These are phyloP conservation scores for Escallonia rubra DNA, from an alignment of 129 eudicot species.

Conservation along the genomic window DNA sequence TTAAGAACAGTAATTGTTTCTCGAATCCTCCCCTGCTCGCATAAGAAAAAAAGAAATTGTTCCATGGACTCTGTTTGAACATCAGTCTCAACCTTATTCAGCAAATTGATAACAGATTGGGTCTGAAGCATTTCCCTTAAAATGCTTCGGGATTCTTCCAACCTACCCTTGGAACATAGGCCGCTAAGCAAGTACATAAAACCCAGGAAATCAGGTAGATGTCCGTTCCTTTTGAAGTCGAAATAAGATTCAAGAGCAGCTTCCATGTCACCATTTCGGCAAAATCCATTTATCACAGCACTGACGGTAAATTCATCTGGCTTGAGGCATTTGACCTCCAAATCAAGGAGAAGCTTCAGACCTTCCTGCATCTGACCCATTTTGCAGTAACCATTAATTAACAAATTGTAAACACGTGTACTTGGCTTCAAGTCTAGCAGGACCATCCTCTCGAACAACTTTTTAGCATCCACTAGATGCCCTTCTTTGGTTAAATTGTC, in stretches of 20 bases:
- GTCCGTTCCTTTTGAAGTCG: conserved; percentile 44
- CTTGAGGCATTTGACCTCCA: conserved; percentile 41
- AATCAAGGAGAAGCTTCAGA: conserved; percentile 42
- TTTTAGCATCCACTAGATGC: conserved; percentile 55
- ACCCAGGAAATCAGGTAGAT: conserved; percentile 72
- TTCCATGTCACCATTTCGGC: conserved; percentile 79
- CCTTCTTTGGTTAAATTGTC: conserved; percentile 69
- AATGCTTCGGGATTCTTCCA: conserved; percentile 88
- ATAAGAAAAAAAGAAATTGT: conserved; percentile 47
- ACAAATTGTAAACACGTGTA: conserved; percentile 60
- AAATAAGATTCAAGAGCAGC: conserved; percentile 58
- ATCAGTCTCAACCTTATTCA: conserved; percentile 47
- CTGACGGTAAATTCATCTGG: conserved; percentile 74
- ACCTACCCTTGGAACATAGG: conserved; percentile 77
- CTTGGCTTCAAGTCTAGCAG: conserved; percentile 44
- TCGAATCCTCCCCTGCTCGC: conserved; percentile 66
- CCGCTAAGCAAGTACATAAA: conserved; percentile 70
- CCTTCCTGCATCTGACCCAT: conserved; percentile 54
- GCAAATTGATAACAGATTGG: conserved; percentile 38
- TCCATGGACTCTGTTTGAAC: conserved; percentile 47
- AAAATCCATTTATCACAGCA: conserved; percentile 58
- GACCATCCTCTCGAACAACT: conserved; percentile 64
- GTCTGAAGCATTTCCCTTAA: conserved; percentile 77
- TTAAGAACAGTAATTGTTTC: conserved; percentile 63
- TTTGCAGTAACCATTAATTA: conserved; percentile 69